Conservation (phyloP, 225 moss, liverwort and hornwort species). For the Marchantia polymorpha region DNA sequence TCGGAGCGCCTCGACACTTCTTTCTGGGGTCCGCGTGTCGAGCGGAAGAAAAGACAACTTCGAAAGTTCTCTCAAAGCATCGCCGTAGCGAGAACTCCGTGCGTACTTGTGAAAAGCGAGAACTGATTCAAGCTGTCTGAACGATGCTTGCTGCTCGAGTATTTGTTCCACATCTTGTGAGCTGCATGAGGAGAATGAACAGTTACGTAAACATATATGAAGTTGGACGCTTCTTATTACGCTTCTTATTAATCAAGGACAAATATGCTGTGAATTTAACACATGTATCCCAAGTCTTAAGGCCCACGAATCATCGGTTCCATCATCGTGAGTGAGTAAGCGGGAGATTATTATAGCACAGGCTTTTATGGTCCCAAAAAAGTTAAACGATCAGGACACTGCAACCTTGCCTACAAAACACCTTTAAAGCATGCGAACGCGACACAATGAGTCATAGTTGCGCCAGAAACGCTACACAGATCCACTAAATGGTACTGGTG, state of each 20-base stretch:
- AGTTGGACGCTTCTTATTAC: no score
- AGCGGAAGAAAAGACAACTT: conserved; percentile 82
- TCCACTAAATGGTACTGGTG: no score
- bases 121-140: conserved; percentile 87
- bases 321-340: conserved; percentile 31
- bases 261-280: no score
- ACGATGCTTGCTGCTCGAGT: conserved; percentile 78
- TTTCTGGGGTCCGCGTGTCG: conserved; percentile 71
- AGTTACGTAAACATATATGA: no score
- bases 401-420: conserved; percentile 14
- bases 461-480: no score
- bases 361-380: conserved; percentile 16
- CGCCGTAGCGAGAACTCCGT: conserved; percentile 64
- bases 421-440: no score
- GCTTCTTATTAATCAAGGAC: no score
- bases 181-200: conserved; percentile 34
- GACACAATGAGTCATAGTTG: no score
- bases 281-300: conserved; percentile 1
- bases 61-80: conserved; percentile 84
- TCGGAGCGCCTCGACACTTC: conserved; percentile 73
- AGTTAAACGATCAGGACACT: conserved; percentile 4
- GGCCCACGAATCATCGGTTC: conserved; percentile 18
- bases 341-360: conserved; percentile 5
- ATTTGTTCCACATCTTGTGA: conserved; percentile 66
- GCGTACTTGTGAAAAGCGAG: conserved; percentile 76